Evolutionary conservation across 495 filamentous ascomycete genomes (phyloP).

Genomic region (Penicillium taxi): DNA sequence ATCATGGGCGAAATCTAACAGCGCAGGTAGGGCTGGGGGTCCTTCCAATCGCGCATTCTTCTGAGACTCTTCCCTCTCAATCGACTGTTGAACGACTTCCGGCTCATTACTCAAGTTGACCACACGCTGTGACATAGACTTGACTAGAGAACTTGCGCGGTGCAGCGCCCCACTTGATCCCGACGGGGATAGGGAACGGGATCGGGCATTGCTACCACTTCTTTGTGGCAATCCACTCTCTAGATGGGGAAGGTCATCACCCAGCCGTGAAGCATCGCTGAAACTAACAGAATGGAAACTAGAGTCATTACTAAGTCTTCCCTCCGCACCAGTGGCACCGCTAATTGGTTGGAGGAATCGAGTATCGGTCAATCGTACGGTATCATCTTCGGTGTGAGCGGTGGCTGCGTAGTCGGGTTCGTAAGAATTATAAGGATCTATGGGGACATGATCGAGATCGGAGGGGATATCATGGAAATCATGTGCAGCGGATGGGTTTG

Average conservation of each 20-base stretch:
- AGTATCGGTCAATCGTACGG: constrained; percentile 54
- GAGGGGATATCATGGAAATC: constrained; percentile 21
- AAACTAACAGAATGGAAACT: constrained; percentile 52
- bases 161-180: constrained; percentile 57
- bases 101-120: constrained; percentile 93
- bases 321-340: constrained; percentile 43
- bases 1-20: constrained; percentile 48
- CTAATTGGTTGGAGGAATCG: constrained; percentile 59
- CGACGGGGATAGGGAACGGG: constrained; percentile 61
- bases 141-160: constrained; percentile 83
- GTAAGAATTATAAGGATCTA: constrained; percentile 19
- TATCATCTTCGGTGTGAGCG: constrained; percentile 53
- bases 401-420: constrained; percentile 45
- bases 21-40: constrained; percentile 50
- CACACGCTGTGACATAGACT: constrained; percentile 94
- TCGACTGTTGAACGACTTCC: constrained; percentile 66
- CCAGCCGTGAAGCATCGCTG: constrained; percentile 42
- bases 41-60: constrained; percentile 45
- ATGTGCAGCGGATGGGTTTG: constrained; percentile 12
- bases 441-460: constrained; percentile 26
- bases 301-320: constrained; percentile 51
- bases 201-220: constrained; percentile 44
- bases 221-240: constrained; percentile 43
- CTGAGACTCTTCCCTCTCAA: constrained; percentile 55
- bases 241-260: constrained; percentile 52